Evolutionary conservation across 768 basidiomycete species (phyloP).

Genomic region (Rhodosporidiobolus sp.): DNA sequence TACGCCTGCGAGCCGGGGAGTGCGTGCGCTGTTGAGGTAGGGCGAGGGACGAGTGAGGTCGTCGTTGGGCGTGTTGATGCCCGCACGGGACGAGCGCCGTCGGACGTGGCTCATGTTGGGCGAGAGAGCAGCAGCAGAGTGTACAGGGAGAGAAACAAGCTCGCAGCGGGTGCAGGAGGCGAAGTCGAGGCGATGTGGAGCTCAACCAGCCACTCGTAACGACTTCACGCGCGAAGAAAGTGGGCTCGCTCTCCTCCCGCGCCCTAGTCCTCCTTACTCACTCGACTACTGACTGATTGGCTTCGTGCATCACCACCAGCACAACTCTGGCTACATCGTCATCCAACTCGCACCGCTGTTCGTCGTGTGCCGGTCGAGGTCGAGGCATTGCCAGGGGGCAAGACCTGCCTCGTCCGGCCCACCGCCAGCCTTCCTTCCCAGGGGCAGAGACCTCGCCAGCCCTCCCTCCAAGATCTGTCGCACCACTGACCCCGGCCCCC

Average conservation of each 20-base stretch:
- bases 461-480: background rate
- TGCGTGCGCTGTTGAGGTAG: background rate
- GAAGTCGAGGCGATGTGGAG: too few relatives aligned
- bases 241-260: too few relatives aligned
- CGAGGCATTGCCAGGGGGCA: too few relatives aligned
- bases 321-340: background rate
- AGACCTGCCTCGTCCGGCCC: background rate
- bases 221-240: too few relatives aligned
- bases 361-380: background rate
- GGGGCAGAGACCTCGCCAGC: background rate
- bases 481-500: background rate
- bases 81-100: slow-evolving; percentile 2
- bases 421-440: background rate
- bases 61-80: background rate
- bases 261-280: too few relatives aligned
- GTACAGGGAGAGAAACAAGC: background rate
- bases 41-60: slow-evolving; percentile 7
- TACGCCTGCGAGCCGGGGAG: background rate
- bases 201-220: too few relatives aligned
- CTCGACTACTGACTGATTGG: too few relatives aligned
- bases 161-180: background rate
- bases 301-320: too few relatives aligned
- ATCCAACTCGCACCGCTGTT: background rate
- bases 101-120: slow-evolving; percentile 7
- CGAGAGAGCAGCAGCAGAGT: background rate